Base-by-base conservation (phyloP, 208 protist genomes). In the Leishmania aethiopica region DNA sequence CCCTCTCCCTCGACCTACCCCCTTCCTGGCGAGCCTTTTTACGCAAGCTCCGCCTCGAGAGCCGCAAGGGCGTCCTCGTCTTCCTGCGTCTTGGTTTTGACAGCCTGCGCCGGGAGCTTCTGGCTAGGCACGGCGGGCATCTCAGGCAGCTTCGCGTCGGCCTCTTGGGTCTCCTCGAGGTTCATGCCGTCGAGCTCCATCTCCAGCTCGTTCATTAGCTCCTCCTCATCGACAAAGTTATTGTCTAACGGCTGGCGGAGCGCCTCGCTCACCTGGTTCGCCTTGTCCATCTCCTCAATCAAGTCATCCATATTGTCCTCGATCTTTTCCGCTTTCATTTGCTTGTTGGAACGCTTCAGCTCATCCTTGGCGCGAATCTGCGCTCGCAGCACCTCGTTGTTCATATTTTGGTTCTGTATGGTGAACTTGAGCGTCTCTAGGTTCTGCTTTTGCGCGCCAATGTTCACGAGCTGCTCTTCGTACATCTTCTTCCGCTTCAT, bases 401-500 rank as follows among this genome's bases (percentile, higher is more conserved):
- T 98, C 86, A 96, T 95, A 74, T 82, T 93, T 84, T 96, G 88
- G 79, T 96, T 95, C 86, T 98, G 91, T 37, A 98, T 83, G 22
- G 94, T 93, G 78, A 98, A 92, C 81, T 94, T 92, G 51, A 97
- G 86, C 3, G 90, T 94, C 78, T 98, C 95, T 42, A 98, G 78
- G 80, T 97, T 98, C 69, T 92, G 86, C 80, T 94, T 92, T 84
- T 96, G 90, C 1, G 62, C 84, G 10, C 78, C 78, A 17, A 98
- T 85, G 64, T 82, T 91, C 45, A 87, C 37, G 25, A 98, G 84
- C 86, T 98, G 95, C 76, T 92, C 90, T 80, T 98, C 93, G 84
- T 93, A 96, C 85, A 89, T 78, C 86, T 98, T 98, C 86, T 98
- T 98, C 25, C 94, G 90, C 83, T 97, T 97, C 92, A 98, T 95